phyloP scores from a whole-genome alignment of 2,329 filamentous ascomycete genomes.

The Verticillium isaacii region DNA sequence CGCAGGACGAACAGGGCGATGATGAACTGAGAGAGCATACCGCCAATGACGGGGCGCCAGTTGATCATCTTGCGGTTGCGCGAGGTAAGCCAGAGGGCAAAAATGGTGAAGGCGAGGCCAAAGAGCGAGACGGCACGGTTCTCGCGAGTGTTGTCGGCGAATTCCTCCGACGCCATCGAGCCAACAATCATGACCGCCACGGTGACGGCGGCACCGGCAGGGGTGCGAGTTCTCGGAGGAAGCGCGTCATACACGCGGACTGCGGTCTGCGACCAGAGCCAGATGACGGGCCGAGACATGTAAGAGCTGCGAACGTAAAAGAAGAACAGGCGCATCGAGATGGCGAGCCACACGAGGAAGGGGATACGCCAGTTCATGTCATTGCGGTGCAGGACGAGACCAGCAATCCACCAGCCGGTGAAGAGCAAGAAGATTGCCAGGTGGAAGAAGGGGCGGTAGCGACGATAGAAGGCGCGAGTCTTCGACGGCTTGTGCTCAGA shows the following conservation, averaged over 20 bases:
- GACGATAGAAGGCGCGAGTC: conserved; percentile 35
- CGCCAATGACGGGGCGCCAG: conserved; percentile 81
- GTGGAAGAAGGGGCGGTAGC: conserved; percentile 41
- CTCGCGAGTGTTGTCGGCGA: conserved; percentile 68
- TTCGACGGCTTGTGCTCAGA: conserved; percentile 14
- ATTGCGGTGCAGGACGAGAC: conserved; percentile 65
- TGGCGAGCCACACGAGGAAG: conserved; percentile 73
- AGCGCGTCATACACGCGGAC: conserved; percentile 55
- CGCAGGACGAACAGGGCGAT: conserved; percentile 84
- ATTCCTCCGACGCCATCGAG: conserved; percentile 68
- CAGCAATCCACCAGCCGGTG: conserved; percentile 70
- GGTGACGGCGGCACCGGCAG: conserved; percentile 58
- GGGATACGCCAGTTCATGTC: conserved; percentile 79
- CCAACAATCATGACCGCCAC: conserved; percentile 72
- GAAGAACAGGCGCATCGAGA: conserved; percentile 69
- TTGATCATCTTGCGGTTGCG: conserved; percentile 58
- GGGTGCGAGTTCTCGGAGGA: conserved; percentile 61
- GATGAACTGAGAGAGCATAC: conserved; percentile 85
- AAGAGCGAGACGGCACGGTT: conserved; percentile 80
- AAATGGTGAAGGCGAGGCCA: conserved; percentile 68
- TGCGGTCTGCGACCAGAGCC: conserved; percentile 62
- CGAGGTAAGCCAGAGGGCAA: conserved; percentile 65
- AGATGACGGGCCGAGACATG: conserved; percentile 61
- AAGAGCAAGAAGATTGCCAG: conserved; percentile 37
- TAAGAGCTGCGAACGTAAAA: conserved; percentile 66